Evolutionary conservation across 163 green algal species (phyloP), one percentile per base, ranked within the genome.

Genomic region (Scenedesmus sp.): DNA sequence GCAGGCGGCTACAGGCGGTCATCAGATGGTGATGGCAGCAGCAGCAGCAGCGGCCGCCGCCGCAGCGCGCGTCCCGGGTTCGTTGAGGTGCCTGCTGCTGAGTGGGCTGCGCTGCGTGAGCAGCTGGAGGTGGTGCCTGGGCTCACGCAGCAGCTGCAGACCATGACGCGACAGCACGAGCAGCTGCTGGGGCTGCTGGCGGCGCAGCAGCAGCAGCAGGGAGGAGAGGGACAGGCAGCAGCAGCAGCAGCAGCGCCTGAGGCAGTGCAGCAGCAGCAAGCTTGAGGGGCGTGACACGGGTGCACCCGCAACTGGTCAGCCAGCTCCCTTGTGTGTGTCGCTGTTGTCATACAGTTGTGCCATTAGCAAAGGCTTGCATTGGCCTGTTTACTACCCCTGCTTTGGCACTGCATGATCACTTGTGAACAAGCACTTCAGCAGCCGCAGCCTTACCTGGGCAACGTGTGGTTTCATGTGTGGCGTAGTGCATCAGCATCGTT

Each of bases 81-180:
- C 15, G 87, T 91, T 54, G 74, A 91, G 76, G 87, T 91, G 1
- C 87, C 76, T 6, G 87, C 52, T 15, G 87, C 46, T 1, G 87
- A 91, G 87, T 91, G 87, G 87, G 4, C 46, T 9, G 23, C 81
- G 34, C 57, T 91, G n/a, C 60, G 81, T 66, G 87, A 91, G 76
- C 87, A 91, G 87, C 23, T 91, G 87, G 26, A 86, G 87, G 23
- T 91, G 56, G 87, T 91, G 56, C 76, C 87, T 1, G 76, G 87
- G 64, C 87, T 91, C 20, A 91, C 87, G 55, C 56, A 91, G 87
- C 87, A 91, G 87, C 87, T 91, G 76, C 74, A 86, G 74, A 79
- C 81, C 56, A 91, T 91, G 87, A 91, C 87, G 23, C 57, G 59
- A 0, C 87, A 91, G 87, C 87, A 91, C 67, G 87, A 91, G 60